Evolutionary conservation across 225 moss, liverwort and hornwort species (phyloP).

Genomic region (Pleurozium schreberi): DNA sequence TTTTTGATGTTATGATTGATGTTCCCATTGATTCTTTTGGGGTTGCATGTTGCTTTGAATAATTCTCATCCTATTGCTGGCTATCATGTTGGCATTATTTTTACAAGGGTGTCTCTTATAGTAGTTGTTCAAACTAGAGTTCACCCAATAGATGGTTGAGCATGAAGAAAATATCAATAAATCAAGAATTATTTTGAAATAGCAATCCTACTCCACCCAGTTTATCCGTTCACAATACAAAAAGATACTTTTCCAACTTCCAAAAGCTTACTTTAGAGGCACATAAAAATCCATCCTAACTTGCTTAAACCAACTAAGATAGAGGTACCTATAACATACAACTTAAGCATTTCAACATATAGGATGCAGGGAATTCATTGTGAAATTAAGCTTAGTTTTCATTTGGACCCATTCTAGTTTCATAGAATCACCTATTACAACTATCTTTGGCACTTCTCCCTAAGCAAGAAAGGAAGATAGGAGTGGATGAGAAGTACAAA

Average conservation of each 20-base stretch:
- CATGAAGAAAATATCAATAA: too few relatives aligned
- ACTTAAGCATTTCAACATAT: too few relatives aligned
- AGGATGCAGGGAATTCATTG: too few relatives aligned
- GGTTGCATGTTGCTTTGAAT: conserved; percentile 60
- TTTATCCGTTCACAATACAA: not conserved
- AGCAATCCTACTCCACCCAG: not conserved
- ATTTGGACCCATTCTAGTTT: too few relatives aligned
- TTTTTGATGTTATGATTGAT: not conserved
- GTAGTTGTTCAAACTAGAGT: conserved; percentile 30
- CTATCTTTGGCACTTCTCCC: too few relatives aligned
- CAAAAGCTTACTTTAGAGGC: not conserved
- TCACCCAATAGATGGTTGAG: too few relatives aligned
- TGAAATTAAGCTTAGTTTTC: too few relatives aligned
- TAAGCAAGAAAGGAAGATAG: too few relatives aligned
- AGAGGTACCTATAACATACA: too few relatives aligned
- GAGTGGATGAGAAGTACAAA: too few relatives aligned
- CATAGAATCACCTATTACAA: too few relatives aligned
- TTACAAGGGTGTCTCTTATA: conserved; percentile 32
- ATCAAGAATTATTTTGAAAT: too few relatives aligned
- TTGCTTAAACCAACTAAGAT: not conserved
- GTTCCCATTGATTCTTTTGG: not conserved
- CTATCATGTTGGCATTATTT: conserved; percentile 41
- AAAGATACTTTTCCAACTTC: not conserved
- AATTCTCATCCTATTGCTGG: not conserved
- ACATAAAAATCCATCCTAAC: not conserved